A percentile compares a stretch with the other conserved stretches of the same genome.
Evolutionary conservation across 495 filamentous ascomycete species (phyloP).

Genomic region (Penicillium simplicissimum): DNA sequence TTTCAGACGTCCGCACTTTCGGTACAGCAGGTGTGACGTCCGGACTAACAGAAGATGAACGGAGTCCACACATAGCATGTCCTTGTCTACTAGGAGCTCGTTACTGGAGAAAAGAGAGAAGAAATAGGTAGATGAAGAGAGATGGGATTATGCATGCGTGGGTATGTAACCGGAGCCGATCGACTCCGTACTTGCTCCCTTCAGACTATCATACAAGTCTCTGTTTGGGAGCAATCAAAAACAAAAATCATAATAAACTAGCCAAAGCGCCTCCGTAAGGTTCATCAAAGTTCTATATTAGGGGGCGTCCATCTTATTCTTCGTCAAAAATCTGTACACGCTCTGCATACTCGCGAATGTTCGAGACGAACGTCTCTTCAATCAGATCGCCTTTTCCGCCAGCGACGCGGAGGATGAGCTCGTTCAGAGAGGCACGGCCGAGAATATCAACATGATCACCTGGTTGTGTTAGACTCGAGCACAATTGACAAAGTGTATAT

Average conservation of each 20-base stretch:
- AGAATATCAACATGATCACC: conserved; percentile 97
- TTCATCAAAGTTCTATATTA: conserved; percentile 7
- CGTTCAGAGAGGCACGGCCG: conserved; percentile 84
- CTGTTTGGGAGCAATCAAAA: not conserved
- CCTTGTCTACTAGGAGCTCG: too few species aligned
- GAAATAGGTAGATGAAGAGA: too few species aligned
- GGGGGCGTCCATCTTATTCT: conserved; percentile 26
- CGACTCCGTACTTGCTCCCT: not conserved
- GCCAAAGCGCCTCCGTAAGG: not conserved
- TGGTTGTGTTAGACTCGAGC: conserved; percentile 21
- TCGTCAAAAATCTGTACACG: conserved; percentile 76
- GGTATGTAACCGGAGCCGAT: not conserved
- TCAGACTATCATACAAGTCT: not conserved
- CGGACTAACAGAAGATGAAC: too few species aligned
- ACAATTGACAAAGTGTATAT: not conserved
- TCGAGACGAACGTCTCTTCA: conserved; percentile 72
- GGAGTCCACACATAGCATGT: too few species aligned
- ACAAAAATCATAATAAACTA: not conserved
- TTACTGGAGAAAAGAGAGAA: too few species aligned
- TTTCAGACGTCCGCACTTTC: too few species aligned
- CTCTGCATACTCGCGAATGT: conserved; percentile 77
- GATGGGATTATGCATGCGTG: too few species aligned
- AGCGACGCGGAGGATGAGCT: conserved; percentile 83
- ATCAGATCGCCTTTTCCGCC: conserved; percentile 85
- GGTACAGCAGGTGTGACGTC: too few species aligned